Evolutionary conservation across 2,329 filamentous ascomycete species (phyloP).

Genomic region (Nemania serpens): DNA sequence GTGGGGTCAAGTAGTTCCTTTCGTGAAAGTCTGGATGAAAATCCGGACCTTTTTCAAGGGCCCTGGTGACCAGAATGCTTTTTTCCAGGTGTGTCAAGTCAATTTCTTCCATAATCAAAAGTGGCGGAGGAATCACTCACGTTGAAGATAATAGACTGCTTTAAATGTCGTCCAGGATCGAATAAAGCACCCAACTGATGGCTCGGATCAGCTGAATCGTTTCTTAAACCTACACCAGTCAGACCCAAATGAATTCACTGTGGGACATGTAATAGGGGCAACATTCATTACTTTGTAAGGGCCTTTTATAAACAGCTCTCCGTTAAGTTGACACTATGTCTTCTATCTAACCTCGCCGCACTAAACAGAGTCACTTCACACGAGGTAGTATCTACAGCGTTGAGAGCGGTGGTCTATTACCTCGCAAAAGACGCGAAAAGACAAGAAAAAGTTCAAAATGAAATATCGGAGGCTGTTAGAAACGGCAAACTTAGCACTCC

Average conservation of each 20-base stretch:
- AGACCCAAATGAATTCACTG: constrained; percentile 17
- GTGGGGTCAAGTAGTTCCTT: constrained; percentile 18
- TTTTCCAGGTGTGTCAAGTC: constrained; percentile 23
- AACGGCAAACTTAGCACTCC: constrained; percentile 4
- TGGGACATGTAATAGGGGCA: constrained; percentile 16
- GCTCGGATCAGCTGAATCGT: constrained; percentile 16
- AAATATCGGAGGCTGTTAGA: neutral
- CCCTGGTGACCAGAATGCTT: constrained; percentile 15
- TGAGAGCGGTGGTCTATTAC: constrained; percentile 21
- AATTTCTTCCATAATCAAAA: no score
- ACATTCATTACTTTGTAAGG: constrained; percentile 25
- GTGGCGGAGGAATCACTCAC: no score
- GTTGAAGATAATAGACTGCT: constrained; percentile 18
- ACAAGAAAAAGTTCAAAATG: constrained; percentile 15
- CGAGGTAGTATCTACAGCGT: constrained; percentile 23
- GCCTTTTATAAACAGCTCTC: no score
- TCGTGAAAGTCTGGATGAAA: constrained; percentile 13
- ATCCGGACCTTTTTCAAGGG: constrained; percentile 3
- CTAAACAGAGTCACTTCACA: constrained; percentile 18
- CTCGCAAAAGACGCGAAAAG: constrained; percentile 13
- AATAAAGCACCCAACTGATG: constrained; percentile 8
- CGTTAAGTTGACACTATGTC: no score
- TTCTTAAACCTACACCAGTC: constrained; percentile 16
- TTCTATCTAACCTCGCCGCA: no score
- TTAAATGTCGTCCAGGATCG: constrained; percentile 21